phyloP scores from a whole-genome alignment of 2,329 filamentous ascomycete genomes.

The Apiospora kogelbergensis region DNA sequence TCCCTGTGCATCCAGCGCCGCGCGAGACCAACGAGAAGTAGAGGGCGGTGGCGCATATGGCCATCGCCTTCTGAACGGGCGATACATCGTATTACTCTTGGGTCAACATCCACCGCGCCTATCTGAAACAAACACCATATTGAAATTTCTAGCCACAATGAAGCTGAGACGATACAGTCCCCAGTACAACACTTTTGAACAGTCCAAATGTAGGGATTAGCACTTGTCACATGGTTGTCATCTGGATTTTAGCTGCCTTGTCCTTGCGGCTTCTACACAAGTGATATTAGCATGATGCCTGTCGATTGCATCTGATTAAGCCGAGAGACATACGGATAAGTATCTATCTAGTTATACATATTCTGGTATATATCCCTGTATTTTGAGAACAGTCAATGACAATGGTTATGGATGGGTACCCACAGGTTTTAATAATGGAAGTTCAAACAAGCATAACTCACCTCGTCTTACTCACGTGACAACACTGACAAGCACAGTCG shows the following conservation, averaged over 20 bases:
- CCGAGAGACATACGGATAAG: background rate
- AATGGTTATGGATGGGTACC: too few relatives aligned
- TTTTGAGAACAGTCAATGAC: too few relatives aligned
- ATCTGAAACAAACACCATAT: background rate
- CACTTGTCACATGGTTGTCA: background rate
- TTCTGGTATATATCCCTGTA: background rate
- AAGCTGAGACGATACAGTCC: background rate
- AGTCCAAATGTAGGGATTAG: background rate
- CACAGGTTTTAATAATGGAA: too few relatives aligned
- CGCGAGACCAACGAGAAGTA: background rate
- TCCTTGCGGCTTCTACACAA: background rate
- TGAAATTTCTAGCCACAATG: background rate
- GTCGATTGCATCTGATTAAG: background rate
- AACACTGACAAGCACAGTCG: too few relatives aligned
- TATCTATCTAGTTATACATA: background rate
- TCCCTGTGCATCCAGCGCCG: constrained; percentile 12
- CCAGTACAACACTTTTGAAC: background rate
- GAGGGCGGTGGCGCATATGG: background rate
- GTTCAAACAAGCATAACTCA: too few relatives aligned
- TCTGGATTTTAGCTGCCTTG: too few relatives aligned
- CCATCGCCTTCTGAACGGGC: background rate
- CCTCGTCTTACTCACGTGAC: background rate
- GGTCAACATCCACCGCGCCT: background rate
- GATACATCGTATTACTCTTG: too few relatives aligned
- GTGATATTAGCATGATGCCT: background rate